Evolutionary conservation across 129 eudicot genomes (phyloP).

Genomic region (Arctium minus): DNA sequence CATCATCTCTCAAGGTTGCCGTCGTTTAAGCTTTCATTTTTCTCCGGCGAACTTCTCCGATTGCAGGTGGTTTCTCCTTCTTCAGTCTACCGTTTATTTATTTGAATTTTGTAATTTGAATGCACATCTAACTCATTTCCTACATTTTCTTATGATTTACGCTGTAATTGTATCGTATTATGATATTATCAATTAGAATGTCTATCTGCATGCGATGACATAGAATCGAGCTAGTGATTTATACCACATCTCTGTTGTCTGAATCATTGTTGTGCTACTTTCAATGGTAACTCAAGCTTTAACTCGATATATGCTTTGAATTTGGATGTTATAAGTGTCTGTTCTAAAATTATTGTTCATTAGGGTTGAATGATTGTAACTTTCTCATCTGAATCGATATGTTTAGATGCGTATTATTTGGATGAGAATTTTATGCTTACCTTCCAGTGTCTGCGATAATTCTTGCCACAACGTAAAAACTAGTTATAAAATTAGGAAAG

Average conservation of each 20-base stretch:
- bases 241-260: not conserved
- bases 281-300: not conserved
- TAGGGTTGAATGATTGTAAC: not conserved
- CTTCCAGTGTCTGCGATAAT: not conserved
- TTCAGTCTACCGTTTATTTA: not conserved
- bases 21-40: not conserved
- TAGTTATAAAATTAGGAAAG: not conserved
- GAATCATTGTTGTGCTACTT: not conserved
- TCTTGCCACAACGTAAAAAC: not conserved
- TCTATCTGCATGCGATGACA: not conserved
- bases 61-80: slow-evolving; percentile 3
- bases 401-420: not conserved
- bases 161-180: not conserved
- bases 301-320: not conserved
- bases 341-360: not conserved
- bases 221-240: not conserved
- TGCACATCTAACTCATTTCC: not conserved
- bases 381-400: not conserved
- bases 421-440: not conserved
- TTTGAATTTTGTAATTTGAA: not conserved
- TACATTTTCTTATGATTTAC: not conserved
- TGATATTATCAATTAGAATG: not conserved
- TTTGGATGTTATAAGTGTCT: not conserved
- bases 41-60: slow-evolving; percentile 1
- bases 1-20: not conserved